Evolutionary conservation across 257 asterid species (phyloP).

Genomic region (Osmanthus fragrans): DNA sequence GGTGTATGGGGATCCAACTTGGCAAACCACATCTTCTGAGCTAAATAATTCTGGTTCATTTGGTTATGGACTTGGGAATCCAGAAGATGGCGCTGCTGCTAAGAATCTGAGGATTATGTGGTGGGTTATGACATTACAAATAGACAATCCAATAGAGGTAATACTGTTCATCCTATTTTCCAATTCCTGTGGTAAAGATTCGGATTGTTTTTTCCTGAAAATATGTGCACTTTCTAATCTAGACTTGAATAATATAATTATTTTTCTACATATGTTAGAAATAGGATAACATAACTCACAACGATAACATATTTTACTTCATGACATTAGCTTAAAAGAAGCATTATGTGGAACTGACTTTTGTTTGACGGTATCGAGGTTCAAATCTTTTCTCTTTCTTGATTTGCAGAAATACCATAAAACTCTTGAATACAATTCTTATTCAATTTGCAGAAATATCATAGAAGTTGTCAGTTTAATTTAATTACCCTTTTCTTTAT

Average conservation of each 20-base stretch:
- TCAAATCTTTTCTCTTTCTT: conserved; percentile 2
- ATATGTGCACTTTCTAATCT: not conserved
- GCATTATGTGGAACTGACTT: conserved; percentile 15
- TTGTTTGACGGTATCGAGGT: not conserved
- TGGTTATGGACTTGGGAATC: conserved; percentile 45
- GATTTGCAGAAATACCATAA: not conserved
- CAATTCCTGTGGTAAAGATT: conserved; percentile 3
- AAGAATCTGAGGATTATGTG: conserved; percentile 52
- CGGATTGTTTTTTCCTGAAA: conserved; percentile 3
- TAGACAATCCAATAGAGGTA: conserved; percentile 66
- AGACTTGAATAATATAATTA: conserved; percentile 14
- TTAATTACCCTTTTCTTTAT: not conserved
- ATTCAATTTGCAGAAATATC: not conserved
- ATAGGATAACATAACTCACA: not conserved
- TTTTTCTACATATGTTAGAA: conserved; percentile 5
- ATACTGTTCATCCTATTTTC: not conserved
- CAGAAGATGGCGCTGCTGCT: conserved; percentile 44
- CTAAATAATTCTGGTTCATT: conserved; percentile 44
- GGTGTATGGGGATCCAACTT: conserved; percentile 59
- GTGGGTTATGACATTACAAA: conserved; percentile 54
- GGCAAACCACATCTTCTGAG: conserved; percentile 56
- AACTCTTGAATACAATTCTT: not conserved
- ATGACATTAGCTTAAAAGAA: conserved; percentile 2
- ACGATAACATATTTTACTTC: conserved; percentile 3
- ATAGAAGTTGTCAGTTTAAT: not conserved